A percentile compares a stretch with the other conserved stretches of the same genome.
These are phyloP conservation scores for Logfia minima DNA, from an alignment of 129 eudicot species.

Conservation along the genomic window DNA sequence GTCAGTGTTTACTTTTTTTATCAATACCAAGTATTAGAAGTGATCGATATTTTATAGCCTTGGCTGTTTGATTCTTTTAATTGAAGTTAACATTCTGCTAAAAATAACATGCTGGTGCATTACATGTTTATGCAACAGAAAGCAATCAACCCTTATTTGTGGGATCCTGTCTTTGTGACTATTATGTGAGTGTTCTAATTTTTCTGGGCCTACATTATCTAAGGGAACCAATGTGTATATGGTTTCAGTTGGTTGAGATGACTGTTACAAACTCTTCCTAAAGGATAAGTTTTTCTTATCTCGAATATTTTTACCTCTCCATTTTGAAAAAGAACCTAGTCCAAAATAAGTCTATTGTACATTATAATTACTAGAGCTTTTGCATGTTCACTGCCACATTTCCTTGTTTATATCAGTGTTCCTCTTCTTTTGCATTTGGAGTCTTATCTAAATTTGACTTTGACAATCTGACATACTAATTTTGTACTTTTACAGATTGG, in stretches of 20 bases:
- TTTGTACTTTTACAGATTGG: slow-evolving; percentile 6
- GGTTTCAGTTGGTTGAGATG: neutral
- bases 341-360: neutral
- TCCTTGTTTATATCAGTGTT: no score
- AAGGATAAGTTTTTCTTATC: slow-evolving; percentile 7
- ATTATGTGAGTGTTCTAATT: neutral
- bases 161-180: slow-evolving; percentile 1
- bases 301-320: neutral
- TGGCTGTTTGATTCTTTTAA: no score
- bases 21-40: no score
- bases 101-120: no score
- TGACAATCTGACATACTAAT: no score
- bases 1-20: neutral
- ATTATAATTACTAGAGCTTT: no score
- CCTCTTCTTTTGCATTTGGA: slow-evolving; percentile 16
- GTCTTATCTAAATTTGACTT: slow-evolving; percentile 4
- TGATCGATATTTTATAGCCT: no score
- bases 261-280: neutral
- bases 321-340: neutral
- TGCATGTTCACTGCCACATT: no score
- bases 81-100: neutral
- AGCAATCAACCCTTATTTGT: neutral
- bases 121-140: neutral
- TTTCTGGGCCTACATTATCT: neutral
- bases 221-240: neutral